A percentile compares a stretch with the other conserved stretches of the same genome.
Evolutionary conservation across 208 protist species (phyloP).

Genomic region (Trypanosomatidae sp.): DNA sequence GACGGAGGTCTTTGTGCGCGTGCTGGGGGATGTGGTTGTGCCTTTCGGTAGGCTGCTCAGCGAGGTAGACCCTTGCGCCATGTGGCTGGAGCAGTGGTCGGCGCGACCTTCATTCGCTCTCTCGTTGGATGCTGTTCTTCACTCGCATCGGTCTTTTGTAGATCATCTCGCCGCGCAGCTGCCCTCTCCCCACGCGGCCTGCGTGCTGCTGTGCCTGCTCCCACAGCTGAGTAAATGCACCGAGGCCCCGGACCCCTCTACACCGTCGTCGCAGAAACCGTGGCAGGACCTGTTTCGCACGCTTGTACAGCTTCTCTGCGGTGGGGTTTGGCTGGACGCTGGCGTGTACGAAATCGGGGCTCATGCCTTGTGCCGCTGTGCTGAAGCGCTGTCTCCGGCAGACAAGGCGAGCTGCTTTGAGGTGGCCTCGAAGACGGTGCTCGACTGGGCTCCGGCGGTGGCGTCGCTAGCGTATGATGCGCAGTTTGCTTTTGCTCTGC

Average conservation of each 20-base stretch:
- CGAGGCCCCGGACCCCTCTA: not conserved
- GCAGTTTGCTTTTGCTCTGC: conserved; percentile 12
- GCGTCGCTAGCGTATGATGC: not conserved
- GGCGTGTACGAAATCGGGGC: conserved; percentile 9
- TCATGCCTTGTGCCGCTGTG: conserved; percentile 5
- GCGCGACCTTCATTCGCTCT: conserved; percentile 32
- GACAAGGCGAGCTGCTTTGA: not conserved
- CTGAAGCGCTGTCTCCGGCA: not conserved
- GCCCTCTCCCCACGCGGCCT: conserved; percentile 11
- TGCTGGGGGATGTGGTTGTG: conserved; percentile 37
- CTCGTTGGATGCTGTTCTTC: conserved; percentile 12
- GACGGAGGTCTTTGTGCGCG: conserved; percentile 28
- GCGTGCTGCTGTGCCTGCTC: conserved; percentile 22
- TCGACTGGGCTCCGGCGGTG: not conserved
- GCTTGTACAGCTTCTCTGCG: conserved; percentile 26
- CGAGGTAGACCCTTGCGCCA: conserved; percentile 35
- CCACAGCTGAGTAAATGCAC: conserved; percentile 9
- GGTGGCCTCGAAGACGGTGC: not conserved
- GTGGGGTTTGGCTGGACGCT: not conserved
- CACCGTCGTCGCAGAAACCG: not conserved
- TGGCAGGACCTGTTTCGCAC: conserved; percentile 18
- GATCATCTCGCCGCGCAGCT: not conserved
- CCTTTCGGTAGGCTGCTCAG: conserved; percentile 25
- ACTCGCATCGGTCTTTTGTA: not conserved
- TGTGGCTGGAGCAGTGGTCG: conserved; percentile 44